These are phyloP conservation scores for Didymosphaeria variabile DNA, from an alignment of 2,329 filamentous ascomycete species.

Conservation along the genomic window DNA sequence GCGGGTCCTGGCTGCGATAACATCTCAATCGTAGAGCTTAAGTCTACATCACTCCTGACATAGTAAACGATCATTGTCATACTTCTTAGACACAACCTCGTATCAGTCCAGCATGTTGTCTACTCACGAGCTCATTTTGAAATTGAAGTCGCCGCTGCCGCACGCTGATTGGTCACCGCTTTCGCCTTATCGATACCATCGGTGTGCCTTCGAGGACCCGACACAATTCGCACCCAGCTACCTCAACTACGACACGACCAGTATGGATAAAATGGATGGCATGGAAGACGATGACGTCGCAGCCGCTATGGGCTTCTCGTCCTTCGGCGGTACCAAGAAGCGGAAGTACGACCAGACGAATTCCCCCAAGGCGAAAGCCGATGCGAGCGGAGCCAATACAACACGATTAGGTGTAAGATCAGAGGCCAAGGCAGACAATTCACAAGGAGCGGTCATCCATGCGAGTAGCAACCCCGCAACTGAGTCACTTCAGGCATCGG, in stretches of 20 bases:
- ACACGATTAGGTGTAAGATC: constrained; percentile 50
- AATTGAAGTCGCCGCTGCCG: neutral
- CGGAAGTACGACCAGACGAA: constrained; percentile 71
- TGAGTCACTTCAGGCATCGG: constrained; percentile 8
- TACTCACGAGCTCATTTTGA: too few relatives aligned
- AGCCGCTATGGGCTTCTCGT: constrained; percentile 76
- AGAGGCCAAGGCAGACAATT: constrained; percentile 23
- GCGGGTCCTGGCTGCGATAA: too few relatives aligned
- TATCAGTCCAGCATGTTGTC: neutral
- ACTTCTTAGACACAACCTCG: too few relatives aligned
- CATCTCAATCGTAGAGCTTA: too few relatives aligned
- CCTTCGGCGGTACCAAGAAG: constrained; percentile 75
- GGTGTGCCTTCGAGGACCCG: neutral
- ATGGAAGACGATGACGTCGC: constrained; percentile 67
- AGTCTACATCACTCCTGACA: too few relatives aligned
- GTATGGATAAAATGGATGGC: constrained; percentile 9
- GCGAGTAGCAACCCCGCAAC: neutral
- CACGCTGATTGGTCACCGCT: neutral
- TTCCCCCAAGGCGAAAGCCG: constrained; percentile 54
- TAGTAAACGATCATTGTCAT: too few relatives aligned
- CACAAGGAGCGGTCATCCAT: neutral
- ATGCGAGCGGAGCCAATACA: constrained; percentile 44
- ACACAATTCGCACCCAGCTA: neutral
- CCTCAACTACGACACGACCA: too few relatives aligned
- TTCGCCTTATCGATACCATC: neutral